Conservation (phyloP, 305 asterid species). For the Salvia sclarea region DNA sequence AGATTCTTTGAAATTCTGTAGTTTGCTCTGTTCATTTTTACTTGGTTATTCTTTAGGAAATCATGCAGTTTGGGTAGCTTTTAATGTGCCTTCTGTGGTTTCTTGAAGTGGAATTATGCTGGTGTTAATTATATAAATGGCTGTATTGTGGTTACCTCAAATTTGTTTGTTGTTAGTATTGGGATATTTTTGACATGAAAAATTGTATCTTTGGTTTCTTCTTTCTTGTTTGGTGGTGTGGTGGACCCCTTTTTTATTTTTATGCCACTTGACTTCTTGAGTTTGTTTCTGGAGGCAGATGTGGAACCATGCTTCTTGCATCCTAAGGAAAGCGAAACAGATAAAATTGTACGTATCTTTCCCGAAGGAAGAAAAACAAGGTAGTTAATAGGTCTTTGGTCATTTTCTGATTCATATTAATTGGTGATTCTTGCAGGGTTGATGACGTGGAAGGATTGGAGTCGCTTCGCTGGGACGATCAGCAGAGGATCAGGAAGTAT, state of each 20-base stretch:
- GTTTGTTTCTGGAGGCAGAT: slow-evolving; percentile 56
- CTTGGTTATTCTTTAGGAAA: slow-evolving; percentile 12
- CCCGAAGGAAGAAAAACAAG: background rate
- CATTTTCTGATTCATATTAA: slow-evolving; percentile 22
- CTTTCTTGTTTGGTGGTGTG: background rate
- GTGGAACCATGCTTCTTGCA: slow-evolving; percentile 95
- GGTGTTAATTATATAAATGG: background rate
- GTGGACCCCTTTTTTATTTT: slow-evolving; percentile 12
- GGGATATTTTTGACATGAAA: background rate
- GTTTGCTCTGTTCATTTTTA: background rate
- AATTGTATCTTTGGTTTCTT: background rate
- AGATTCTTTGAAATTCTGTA: background rate
- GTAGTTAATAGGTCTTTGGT: background rate
- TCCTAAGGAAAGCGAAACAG: slow-evolving; percentile 72
- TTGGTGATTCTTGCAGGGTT: slow-evolving; percentile 44
- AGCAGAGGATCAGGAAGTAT: slow-evolving; percentile 72
- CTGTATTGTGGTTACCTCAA: background rate
- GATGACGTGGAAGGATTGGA: slow-evolving; percentile 94
- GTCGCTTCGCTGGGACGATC: slow-evolving; percentile 95
- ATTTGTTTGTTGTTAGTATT: slow-evolving; percentile 22
- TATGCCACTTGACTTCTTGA: slow-evolving; percentile 32
- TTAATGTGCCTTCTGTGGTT: slow-evolving; percentile 7
- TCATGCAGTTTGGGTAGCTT: slow-evolving; percentile 14
- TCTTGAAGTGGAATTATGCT: slow-evolving; percentile 7
- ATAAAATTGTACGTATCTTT: slow-evolving; percentile 60